Conservation (phyloP, 169 alveolate species). For the Perkinsus chesapeaki region DNA sequence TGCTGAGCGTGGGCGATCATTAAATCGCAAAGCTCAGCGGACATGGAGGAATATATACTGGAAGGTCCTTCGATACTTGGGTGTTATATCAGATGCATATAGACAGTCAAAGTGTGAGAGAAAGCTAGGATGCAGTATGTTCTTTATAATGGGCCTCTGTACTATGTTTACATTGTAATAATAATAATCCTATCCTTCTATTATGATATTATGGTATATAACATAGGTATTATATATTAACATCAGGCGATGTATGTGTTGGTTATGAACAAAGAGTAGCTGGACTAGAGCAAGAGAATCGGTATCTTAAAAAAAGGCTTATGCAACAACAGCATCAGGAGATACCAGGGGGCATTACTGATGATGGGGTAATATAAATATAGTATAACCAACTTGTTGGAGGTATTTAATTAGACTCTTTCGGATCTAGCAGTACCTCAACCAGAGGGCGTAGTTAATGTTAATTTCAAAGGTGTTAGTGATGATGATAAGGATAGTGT, state of each 20-base stretch:
- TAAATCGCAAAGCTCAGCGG: not conserved
- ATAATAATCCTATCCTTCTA: not conserved
- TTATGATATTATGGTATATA: not conserved
- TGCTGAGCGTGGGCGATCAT: not conserved
- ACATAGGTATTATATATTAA: not conserved
- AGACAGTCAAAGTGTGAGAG: not conserved
- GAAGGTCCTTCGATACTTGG: not conserved
- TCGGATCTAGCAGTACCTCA: no score
- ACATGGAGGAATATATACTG: not conserved
- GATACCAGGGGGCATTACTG: no score
- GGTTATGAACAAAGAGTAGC: not conserved
- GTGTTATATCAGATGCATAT: not conserved
- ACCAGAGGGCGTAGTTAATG: not conserved
- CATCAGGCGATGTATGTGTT: not conserved
- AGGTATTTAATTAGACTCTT: no score
- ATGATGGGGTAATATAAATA: no score
- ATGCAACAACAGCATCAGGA: not conserved
- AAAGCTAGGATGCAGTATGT: not conserved
- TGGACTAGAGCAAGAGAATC: not conserved
- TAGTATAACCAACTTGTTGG: no score
- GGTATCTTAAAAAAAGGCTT: not conserved
- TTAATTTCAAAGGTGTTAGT: not conserved
- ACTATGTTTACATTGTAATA: not conserved
- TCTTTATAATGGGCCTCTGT: not conserved
- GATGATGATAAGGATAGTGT: not conserved